A percentile compares a stretch with the other conserved stretches of the same genome.
These are phyloP conservation scores for Eutrema yunnanense DNA, from an alignment of 345 rosid species.

Conservation along the genomic window DNA sequence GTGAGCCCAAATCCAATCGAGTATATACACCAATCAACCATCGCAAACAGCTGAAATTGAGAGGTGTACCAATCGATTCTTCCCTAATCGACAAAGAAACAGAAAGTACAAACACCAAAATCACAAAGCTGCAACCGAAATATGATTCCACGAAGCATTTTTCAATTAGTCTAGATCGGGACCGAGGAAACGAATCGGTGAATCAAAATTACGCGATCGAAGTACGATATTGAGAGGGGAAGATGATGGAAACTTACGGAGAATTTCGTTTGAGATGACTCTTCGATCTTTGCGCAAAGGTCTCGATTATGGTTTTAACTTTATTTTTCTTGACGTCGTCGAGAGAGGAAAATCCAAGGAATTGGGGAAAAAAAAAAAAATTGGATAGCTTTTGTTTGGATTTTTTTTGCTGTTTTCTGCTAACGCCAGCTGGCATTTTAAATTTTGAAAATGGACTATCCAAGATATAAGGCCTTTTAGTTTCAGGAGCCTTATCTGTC, in stretches of 20 bases:
- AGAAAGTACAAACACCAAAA: neutral
- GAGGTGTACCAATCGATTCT: neutral
- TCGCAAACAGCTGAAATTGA: neutral
- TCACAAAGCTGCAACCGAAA: neutral
- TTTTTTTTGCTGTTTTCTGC: neutral
- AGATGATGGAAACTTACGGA: constrained; percentile 13
- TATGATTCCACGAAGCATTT: neutral
- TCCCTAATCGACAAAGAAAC: neutral
- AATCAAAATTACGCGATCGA: neutral
- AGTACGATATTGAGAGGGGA: neutral
- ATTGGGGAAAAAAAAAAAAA: neutral
- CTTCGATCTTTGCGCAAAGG: neutral
- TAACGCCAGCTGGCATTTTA: constrained; percentile 19
- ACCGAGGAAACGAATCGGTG: neutral
- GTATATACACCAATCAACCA: neutral
- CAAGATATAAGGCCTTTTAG: no score
- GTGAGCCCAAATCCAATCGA: neutral
- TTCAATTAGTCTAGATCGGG: constrained; percentile 10
- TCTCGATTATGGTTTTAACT: neutral
- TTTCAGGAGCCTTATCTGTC: no score
- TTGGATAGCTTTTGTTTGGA: neutral
- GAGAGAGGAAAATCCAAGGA: neutral
- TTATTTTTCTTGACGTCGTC: neutral
- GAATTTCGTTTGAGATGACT: constrained; percentile 1
- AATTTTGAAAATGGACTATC: neutral